A percentile compares a stretch with the other conserved stretches of the same genome.
Evolutionary conservation across 129 eudicot genomes (phyloP).

Genomic region (Mikania micrantha): DNA sequence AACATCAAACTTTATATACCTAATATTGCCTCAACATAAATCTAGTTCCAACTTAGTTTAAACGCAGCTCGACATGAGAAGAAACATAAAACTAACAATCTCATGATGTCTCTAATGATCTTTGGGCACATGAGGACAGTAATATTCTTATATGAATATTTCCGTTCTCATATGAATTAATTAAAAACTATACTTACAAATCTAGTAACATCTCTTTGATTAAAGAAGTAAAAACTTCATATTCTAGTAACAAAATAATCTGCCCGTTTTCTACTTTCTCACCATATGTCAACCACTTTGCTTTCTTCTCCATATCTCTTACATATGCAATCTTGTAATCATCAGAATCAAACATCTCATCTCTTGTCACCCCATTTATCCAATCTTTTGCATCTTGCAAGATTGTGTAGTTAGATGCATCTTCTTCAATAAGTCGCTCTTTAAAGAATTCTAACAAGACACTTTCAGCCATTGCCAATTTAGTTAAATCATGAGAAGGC

Average conservation of each 20-base stretch:
- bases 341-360: slow-evolving; percentile 42
- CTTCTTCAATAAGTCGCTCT: slow-evolving; percentile 27
- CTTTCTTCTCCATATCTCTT: slow-evolving; percentile 55
- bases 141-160: not conserved
- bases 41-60: not conserved
- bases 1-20: no score
- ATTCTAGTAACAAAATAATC: slow-evolving; percentile 45
- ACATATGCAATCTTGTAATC: slow-evolving; percentile 42
- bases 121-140: not conserved
- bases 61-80: not conserved
- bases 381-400: slow-evolving; percentile 51
- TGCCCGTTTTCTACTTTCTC: slow-evolving; percentile 30
- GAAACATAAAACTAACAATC: not conserved
- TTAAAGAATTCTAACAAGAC: slow-evolving; percentile 50
- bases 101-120: not conserved
- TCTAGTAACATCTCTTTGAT: slow-evolving; percentile 49
- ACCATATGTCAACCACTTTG: slow-evolving; percentile 37
- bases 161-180: not conserved
- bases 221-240: slow-evolving; percentile 38
- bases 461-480: slow-evolving; percentile 31
- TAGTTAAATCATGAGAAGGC: slow-evolving; percentile 23
- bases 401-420: slow-evolving; percentile 15
- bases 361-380: slow-evolving; percentile 41
- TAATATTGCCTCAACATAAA: not conserved
- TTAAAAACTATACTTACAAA: slow-evolving; percentile 5